phyloP scores from a whole-genome alignment of 2,329 filamentous ascomycete species.

The Neurospora sp. region DNA sequence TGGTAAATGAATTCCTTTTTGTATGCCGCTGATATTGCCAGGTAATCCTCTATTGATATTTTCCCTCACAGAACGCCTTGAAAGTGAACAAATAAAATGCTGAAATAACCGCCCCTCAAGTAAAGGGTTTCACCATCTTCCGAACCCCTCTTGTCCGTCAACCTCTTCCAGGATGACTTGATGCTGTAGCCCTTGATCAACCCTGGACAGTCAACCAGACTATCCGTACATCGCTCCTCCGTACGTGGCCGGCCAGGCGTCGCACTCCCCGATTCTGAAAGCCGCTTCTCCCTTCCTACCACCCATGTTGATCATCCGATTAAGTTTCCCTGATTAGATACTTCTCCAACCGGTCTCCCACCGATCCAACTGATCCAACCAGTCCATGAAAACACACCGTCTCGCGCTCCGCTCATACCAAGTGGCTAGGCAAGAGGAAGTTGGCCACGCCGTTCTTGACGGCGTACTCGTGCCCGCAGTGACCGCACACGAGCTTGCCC shows the following conservation, averaged over 20 bases:
- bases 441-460: conserved; percentile 96
- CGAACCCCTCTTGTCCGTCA: not conserved
- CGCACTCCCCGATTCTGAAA: not conserved
- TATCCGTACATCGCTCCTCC: not conserved
- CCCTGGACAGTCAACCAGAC: not conserved
- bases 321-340: not conserved
- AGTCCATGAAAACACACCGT: not conserved
- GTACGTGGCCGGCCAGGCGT: not conserved
- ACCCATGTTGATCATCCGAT: not conserved
- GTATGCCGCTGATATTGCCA: not conserved
- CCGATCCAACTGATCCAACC: not conserved
- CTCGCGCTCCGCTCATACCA: conserved; percentile 45
- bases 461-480: conserved; percentile 87
- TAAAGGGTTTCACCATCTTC: not conserved
- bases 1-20: not conserved
- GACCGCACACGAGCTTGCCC: conserved; percentile 81
- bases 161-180: not conserved
- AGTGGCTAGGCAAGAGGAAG: conserved; percentile 85
- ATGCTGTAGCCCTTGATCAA: not conserved
- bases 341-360: not conserved
- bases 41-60: not conserved
- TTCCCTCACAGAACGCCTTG: not conserved
- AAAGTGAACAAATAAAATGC: not conserved
- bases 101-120: not conserved
- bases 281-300: not conserved